Percentiles rank a stretch among this genome's conserved stretches.
These are phyloP conservation scores for Cadophora gregata DNA, from an alignment of 2,329 filamentous ascomycete genomes.

Conservation along the genomic window DNA sequence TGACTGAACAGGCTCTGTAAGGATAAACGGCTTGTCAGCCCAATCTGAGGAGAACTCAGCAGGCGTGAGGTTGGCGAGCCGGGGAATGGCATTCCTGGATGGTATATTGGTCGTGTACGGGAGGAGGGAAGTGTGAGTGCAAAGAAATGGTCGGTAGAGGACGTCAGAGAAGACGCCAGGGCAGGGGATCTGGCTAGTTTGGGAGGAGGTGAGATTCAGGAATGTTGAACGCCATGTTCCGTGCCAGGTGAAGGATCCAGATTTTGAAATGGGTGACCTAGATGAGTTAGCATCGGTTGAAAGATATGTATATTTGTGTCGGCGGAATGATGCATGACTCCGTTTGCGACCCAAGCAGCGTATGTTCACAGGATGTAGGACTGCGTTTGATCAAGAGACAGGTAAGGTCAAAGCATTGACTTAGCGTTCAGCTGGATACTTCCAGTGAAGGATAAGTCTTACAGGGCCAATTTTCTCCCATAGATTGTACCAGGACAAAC, in stretches of 20 bases:
- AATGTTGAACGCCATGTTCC: constrained; percentile 86
- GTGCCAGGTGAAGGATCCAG: constrained; percentile 61
- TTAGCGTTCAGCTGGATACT: not conserved
- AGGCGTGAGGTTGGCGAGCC: constrained; percentile 70
- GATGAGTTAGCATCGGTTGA: constrained; percentile 18
- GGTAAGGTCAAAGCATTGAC: not conserved
- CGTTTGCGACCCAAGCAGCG: not conserved
- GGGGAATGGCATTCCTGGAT: constrained; percentile 71
- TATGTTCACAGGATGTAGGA: not conserved
- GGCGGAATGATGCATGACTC: not conserved
- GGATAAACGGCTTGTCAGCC: constrained; percentile 83
- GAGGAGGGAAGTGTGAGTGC: constrained; percentile 74
- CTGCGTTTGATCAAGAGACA: not conserved
- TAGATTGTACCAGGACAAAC: not conserved
- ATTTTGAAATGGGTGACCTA: constrained; percentile 41
- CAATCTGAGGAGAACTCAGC: constrained; percentile 77
- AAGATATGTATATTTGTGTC: not conserved
- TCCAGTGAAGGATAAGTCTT: not conserved
- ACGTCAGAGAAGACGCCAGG: constrained; percentile 86
- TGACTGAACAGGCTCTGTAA: constrained; percentile 78
- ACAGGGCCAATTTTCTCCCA: not conserved
- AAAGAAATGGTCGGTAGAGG: constrained; percentile 88
- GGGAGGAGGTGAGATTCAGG: constrained; percentile 60
- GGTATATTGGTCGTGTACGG: constrained; percentile 77
- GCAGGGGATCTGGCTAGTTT: constrained; percentile 70